Evolutionary conservation across 2,329 filamentous ascomycete species (phyloP).

Genomic region (Colletotrichum cuscutae): DNA sequence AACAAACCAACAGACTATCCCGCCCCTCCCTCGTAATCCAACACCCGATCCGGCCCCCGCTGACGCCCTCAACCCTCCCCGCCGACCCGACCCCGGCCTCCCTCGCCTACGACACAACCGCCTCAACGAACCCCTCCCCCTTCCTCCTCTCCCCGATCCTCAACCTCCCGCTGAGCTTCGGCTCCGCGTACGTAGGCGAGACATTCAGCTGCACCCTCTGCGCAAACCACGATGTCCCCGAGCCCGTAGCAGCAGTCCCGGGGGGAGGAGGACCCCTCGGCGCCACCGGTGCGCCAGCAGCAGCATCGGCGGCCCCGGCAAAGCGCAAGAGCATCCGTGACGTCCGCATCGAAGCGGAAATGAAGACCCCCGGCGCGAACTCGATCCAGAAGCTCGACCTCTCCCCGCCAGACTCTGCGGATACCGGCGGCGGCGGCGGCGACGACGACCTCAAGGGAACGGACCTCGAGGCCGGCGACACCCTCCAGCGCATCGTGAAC

Average conservation of each 20-base stretch:
- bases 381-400: conserved; percentile 74
- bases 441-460: conserved; percentile 39
- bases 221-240: conserved; percentile 84
- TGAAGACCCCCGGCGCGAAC: conserved; percentile 83
- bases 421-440: neutral
- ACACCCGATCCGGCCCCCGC: conserved; percentile 66
- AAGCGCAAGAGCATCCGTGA: conserved; percentile 70
- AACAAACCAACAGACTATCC: conserved; percentile 72
- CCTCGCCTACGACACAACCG: conserved; percentile 70
- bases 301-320: neutral
- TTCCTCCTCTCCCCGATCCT: conserved; percentile 73
- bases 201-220: conserved; percentile 94
- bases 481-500: conserved; percentile 82
- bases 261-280: conserved; percentile 6
- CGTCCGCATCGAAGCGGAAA: conserved; percentile 87
- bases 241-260: conserved; percentile 27
- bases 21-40: conserved; percentile 81
- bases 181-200: conserved; percentile 94
- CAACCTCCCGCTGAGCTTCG: conserved; percentile 90
- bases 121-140: conserved; percentile 58
- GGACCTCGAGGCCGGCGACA: conserved; percentile 71
- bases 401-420: conserved; percentile 44
- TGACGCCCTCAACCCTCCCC: conserved; percentile 54
- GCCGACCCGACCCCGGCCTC: conserved; percentile 70
- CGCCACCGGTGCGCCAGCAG: neutral